phyloP scores from a whole-genome alignment of 805 yeast genomes.

The Teunomyces panamensis region DNA sequence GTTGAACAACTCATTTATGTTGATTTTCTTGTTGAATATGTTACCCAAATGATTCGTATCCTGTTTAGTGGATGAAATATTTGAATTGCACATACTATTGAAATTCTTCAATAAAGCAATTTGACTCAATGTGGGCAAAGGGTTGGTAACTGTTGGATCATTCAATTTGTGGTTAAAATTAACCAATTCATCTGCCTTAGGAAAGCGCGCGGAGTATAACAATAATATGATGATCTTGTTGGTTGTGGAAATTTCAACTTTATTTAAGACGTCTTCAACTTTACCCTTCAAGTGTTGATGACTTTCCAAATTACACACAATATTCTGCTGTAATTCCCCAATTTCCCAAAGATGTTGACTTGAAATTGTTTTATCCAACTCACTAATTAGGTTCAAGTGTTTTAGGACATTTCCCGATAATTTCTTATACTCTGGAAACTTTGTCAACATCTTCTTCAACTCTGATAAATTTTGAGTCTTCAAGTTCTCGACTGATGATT shows the following conservation, averaged over 20 bases:
- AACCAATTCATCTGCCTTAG: slow-evolving; percentile 30
- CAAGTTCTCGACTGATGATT: slow-evolving; percentile 55
- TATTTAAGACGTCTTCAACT: slow-evolving; percentile 51
- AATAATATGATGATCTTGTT: slow-evolving; percentile 71
- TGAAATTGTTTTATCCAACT: slow-evolving; percentile 73
- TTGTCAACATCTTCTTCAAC: slow-evolving; percentile 86
- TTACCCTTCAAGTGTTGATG: slow-evolving; percentile 45
- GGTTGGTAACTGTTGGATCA: slow-evolving; percentile 27
- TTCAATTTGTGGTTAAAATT: slow-evolving; percentile 24
- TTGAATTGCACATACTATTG: slow-evolving; percentile 19
- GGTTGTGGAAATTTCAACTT: slow-evolving; percentile 41
- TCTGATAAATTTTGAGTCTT: slow-evolving; percentile 71
- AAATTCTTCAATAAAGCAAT: slow-evolving; percentile 29
- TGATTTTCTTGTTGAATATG: slow-evolving; percentile 32
- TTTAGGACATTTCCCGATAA: slow-evolving; percentile 85
- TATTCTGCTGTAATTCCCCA: slow-evolving; percentile 85
- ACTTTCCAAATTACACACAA: slow-evolving; percentile 53
- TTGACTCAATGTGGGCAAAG: slow-evolving; percentile 34
- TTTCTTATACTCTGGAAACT: slow-evolving; percentile 90
- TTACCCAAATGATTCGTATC: slow-evolving; percentile 20
- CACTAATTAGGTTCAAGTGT: slow-evolving; percentile 87
- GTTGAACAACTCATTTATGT: slow-evolving; percentile 28
- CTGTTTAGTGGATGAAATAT: slow-evolving; percentile 7
- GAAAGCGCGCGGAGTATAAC: slow-evolving; percentile 72
- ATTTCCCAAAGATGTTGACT: slow-evolving; percentile 70